phyloP scores from a whole-genome alignment of 2,329 filamentous ascomycete species.

The Capronia epimyces region DNA sequence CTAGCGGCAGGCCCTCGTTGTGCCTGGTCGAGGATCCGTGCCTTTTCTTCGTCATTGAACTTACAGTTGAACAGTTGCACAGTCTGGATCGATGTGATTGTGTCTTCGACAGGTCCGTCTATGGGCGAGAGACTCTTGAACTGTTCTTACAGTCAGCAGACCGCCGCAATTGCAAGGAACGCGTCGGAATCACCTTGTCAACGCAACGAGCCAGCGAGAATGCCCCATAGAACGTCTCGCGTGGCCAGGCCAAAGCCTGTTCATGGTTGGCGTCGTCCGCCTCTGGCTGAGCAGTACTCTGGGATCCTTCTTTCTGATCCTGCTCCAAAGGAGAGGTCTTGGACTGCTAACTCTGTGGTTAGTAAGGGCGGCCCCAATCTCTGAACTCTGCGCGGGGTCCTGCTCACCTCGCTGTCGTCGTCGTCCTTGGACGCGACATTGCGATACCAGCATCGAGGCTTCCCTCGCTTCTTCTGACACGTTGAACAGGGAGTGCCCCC shows the following conservation, averaged over 20 bases:
- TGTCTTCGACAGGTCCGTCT: constrained; percentile 2
- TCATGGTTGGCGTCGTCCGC: constrained; percentile 3
- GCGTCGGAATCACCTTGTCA: constrained; percentile 11
- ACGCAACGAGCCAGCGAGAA: constrained; percentile 18
- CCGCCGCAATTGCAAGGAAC: not conserved
- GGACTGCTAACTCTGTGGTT: not conserved
- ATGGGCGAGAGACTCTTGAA: constrained; percentile 14
- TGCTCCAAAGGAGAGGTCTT: constrained; percentile 1
- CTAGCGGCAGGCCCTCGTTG: not conserved
- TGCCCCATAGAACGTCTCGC: constrained; percentile 13
- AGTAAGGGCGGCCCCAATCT: constrained; percentile 1
- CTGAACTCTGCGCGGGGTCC: not conserved
- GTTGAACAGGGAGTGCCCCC: constrained; percentile 23
- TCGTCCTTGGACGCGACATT: constrained; percentile 6
- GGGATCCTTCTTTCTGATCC: constrained; percentile 1
- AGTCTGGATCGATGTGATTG: constrained; percentile 12
- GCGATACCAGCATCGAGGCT: constrained; percentile 20
- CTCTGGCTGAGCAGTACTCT: constrained; percentile 2
- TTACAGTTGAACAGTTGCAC: constrained; percentile 10
- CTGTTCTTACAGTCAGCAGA: constrained; percentile 5
- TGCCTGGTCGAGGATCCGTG: not conserved
- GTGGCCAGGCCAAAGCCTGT: constrained; percentile 1
- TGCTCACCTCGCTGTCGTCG: constrained; percentile 15
- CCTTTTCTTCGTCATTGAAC: not conserved
- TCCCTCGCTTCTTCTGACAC: constrained; percentile 22